Base-by-base conservation (phyloP, 202 grass and related monocot species). In the Digitaria exilis region DNA sequence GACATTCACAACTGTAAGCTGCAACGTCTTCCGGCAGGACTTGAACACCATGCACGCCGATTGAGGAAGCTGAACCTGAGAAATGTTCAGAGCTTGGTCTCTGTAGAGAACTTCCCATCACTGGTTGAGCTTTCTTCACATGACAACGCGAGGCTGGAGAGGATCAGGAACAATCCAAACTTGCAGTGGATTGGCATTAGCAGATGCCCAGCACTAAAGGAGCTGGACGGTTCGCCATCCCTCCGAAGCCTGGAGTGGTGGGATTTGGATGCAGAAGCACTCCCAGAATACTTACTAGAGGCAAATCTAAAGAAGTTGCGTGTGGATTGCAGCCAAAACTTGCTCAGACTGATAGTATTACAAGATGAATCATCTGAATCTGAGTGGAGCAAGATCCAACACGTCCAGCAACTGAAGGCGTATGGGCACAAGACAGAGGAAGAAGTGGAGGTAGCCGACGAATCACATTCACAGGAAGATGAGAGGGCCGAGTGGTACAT, bases 321-420 rank as follows among this genome's bases (percentile, higher is more conserved):
- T 8, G 0, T 82, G 3, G 4, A 82, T 49, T 82, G 80, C 30
- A 26, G 43, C 29, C 13, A 26, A 26, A 74, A 29, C 13, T 41
- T 82, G 80, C 26, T 82, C 44, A 30, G 74, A 74, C 57, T 74
- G 69, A 82, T 82, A 65, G 22, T 35, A 21, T n/a, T 74, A 21
- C 69, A 74, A 74, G 57, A 64, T 21, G 16, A 50, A 16, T 21
- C 55, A n/a, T n/a, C n/a, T n/a, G n/a, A n/a, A n/a, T n/a, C 7
- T 42, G 69, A 82, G 44, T 74, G 80, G 80, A n/a, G n/a, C 16
- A 79, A 79, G 45, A 52, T 79, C 11, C 19, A 25, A 13, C 60
- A 65, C 3, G 44, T 79, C 12, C 76, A 64, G 4, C 25, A 64
- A 6, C 1, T 78, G 22, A 32, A 32, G 55, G 67, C 39, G 18